Evolutionary conservation across 1,284 basidiomycete species (phyloP).

Genomic region (Bondarzewia mesenterica): DNA sequence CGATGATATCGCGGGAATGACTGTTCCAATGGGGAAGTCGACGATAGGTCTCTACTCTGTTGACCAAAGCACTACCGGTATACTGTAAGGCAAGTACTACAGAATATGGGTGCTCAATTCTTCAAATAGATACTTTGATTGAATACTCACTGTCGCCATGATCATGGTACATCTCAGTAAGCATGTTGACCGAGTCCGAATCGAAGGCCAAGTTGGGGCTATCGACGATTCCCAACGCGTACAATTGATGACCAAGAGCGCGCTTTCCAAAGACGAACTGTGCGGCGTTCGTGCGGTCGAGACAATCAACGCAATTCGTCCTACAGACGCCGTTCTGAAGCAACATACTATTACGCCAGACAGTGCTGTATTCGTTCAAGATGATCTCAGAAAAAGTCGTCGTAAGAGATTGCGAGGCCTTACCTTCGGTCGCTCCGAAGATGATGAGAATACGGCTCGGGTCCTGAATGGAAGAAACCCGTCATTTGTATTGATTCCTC

Average conservation of each 20-base stretch:
- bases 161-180: constrained; percentile 99
- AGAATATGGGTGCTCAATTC: constrained; percentile 1
- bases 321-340: constrained; percentile 90
- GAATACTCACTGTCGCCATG: constrained; percentile 78
- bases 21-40: constrained; percentile 97
- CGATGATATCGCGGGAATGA: constrained; percentile 95
- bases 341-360: constrained; percentile 62
- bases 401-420: constrained; percentile 11
- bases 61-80: constrained; percentile 93
- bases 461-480: constrained; percentile 88
- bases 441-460: constrained; percentile 68
- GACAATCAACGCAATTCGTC: constrained; percentile 92
- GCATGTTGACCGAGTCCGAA: constrained; percentile 92
- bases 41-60: constrained; percentile 94
- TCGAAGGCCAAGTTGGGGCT: constrained; percentile 86
- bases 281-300: constrained; percentile 96
- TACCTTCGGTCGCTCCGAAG: constrained; percentile 42
- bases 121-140: neutral
- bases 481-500: constrained; percentile 91
- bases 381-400: neutral
- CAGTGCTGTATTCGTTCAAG: neutral
- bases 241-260: constrained; percentile 91
- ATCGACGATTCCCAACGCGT: constrained; percentile 85
- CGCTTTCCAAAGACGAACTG: constrained; percentile 98
- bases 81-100: constrained; percentile 93